Evolutionary conservation across 352 stramenopile species (phyloP), one percentile per base, ranked within the genome.

Genomic region (Phytophthora cryptogea): DNA sequence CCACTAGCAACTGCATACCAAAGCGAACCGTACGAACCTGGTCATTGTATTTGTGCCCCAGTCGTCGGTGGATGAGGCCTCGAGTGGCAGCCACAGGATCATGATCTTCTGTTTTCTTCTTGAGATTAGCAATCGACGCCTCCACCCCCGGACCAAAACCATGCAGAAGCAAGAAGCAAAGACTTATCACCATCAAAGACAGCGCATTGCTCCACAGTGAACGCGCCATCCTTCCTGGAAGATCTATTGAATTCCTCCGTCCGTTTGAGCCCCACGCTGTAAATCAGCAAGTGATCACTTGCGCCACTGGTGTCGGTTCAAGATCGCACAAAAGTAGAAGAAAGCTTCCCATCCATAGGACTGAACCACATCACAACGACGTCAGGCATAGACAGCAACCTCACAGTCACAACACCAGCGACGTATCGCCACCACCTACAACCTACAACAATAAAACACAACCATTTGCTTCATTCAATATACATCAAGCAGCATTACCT

Each of bases 41-140:
- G 33, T 63, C 70, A 11, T 76, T 72, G 68, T 90, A 90, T 14
- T 59, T 60, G 13, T 50, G 40, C 0, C 83, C 83, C 0, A 92
- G 68, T 5, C 80, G 68, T 33, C 83, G 67, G 5, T 59, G 45
- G 49, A 92, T 85, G 20, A 92, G 67, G 0, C 78, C 79, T 11
- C 63, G 65, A 36, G 53, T 77, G 14, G 74, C 77, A 17, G 62
- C 63, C 33, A 89, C 52, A 7, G 77, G 61, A 54, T 90, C 80
- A 54, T 92, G 83, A 10, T 64, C 48, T 6, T 72, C 80, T 14
- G 67, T 50, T 20, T 64, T 57, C 44, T 35, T 44, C 45, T 70
- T 70, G 11, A 74, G 43, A 23, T 13, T 20, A 49, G 45, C 32
- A 39, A 65, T 40, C 36, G 58, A 59, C 53, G 37, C 36, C 16